Evolutionary conservation across 495 filamentous ascomycete species (phyloP), one percentile per base, ranked within the genome.

Genomic region (Penicillium taxi): DNA sequence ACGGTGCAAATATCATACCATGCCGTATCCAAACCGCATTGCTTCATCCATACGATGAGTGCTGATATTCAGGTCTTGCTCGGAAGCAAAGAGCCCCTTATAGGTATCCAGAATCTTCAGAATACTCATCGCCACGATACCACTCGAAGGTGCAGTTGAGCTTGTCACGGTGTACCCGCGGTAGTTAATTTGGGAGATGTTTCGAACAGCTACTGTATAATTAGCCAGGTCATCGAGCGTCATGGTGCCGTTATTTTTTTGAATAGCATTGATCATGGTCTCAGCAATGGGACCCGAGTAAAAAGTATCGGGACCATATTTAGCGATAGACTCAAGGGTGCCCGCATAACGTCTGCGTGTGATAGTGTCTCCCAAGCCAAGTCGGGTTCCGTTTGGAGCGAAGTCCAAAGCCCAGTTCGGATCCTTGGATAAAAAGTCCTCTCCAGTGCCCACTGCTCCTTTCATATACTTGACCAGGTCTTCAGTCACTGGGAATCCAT

Each of bases 371-470:
- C 81, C 82, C 6, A 87, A 53, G 8, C 69, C 67, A 0, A 94
- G 49, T 2, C 82, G 63, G 1, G 72, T 81, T 3, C 82, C 82
- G 35, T 89, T 80, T 0, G 89, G 89, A 9, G 88, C 87, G 56
- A 94, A 96, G 44, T 96, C 89, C 14, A 82, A 50, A 3, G 87
- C 84, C 81, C 84, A 95, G 1, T 73, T 70, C 0, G 84, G 82
- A 39, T 94, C 73, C 0, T 78, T 66, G 0, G 74, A 66, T 0
- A 94, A 58, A 44, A 94, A 93, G 37, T 84, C 68, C 21, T 60
- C 52, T 3, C 49, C 52, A 11, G 45, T 41, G 3, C 45, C 52
- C 2, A 63, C 53, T 2, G 65, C 65, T 9, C 50, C 49, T 5
- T 63, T 49, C 77, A 89, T 88, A 42, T 88, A 82, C 12, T 64